Evolutionary conservation across 2,329 filamentous ascomycete species (phyloP).

Genomic region (Ceratocystis cubensis): DNA sequence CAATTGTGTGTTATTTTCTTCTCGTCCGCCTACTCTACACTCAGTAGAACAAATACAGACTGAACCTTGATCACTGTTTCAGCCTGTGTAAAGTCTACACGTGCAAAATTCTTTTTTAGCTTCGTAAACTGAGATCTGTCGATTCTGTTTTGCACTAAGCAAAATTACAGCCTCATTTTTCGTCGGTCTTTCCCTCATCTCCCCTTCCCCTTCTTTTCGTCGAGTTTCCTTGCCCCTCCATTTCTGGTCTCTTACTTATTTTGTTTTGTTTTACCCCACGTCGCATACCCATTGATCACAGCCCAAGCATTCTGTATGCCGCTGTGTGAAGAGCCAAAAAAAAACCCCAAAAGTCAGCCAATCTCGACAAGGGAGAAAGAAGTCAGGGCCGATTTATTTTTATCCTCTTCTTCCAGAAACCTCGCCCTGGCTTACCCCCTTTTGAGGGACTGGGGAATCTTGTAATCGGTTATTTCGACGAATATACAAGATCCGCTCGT

Average conservation of each 20-base stretch:
- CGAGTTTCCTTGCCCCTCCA: conserved; percentile 9
- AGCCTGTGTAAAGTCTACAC: conserved; percentile 5
- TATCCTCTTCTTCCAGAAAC: conserved; percentile 9
- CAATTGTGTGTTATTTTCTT: background rate
- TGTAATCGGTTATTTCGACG: conserved; percentile 3
- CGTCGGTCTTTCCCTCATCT: background rate
- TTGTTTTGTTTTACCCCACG: conserved; percentile 16
- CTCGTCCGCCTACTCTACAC: background rate
- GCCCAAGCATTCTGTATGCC: conserved; percentile 4
- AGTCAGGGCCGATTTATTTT: conserved; percentile 9
- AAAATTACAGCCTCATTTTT: background rate
- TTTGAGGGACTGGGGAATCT: conserved; percentile 14
- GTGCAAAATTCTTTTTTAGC: background rate
- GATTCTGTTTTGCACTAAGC: background rate
- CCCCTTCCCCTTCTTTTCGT: background rate
- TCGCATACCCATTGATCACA: conserved; percentile 13
- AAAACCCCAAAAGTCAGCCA: background rate
- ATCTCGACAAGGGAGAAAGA: conserved; percentile 5
- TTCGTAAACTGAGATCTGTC: background rate
- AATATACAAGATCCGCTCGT: background rate
- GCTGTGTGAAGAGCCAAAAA: conserved; percentile 6
- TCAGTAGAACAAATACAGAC: background rate
- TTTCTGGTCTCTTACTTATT: background rate
- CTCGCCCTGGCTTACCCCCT: conserved; percentile 15
- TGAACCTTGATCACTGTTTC: background rate